These are phyloP conservation scores for Arxiozyma heterogenica DNA, from an alignment of 1,139 yeast genomes.

Conservation along the genomic window DNA sequence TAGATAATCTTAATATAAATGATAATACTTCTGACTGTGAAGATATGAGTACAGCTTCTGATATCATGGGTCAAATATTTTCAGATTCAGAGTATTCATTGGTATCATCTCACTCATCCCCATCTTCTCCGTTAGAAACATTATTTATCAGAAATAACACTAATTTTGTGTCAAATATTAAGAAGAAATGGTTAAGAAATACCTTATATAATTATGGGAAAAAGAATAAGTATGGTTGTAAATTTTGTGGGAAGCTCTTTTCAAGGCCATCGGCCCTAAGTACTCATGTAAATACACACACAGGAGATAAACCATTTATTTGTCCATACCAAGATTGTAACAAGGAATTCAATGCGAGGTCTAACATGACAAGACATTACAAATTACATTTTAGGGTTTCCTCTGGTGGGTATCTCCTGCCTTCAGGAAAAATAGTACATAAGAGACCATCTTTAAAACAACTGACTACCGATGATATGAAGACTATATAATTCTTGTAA, in stretches of 20 bases:
- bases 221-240: constrained; percentile 34
- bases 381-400: constrained; percentile 41
- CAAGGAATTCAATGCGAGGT: constrained; percentile 64
- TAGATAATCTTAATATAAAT: not conserved
- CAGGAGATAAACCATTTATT: constrained; percentile 73
- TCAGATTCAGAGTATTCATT: not conserved
- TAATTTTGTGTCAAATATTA: not conserved
- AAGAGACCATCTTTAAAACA: constrained; percentile 13
- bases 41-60: not conserved
- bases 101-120: not conserved
- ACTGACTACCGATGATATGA: not conserved
- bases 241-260: constrained; percentile 66
- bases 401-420: constrained; percentile 15
- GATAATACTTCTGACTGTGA: not conserved
- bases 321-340: constrained; percentile 65
- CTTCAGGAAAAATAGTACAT: constrained; percentile 15
- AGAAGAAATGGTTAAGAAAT: not conserved
- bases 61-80: not conserved
- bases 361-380: constrained; percentile 73
- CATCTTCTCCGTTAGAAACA: not conserved
- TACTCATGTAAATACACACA: constrained; percentile 75
- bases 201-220: not conserved
- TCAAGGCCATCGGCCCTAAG: constrained; percentile 73
- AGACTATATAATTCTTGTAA: not conserved
- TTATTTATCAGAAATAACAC: not conserved